Percentiles rank a stretch among this genome's conserved stretches.
Conservation (phyloP, 345 rosid species). For the Barbarea vulgaris region DNA sequence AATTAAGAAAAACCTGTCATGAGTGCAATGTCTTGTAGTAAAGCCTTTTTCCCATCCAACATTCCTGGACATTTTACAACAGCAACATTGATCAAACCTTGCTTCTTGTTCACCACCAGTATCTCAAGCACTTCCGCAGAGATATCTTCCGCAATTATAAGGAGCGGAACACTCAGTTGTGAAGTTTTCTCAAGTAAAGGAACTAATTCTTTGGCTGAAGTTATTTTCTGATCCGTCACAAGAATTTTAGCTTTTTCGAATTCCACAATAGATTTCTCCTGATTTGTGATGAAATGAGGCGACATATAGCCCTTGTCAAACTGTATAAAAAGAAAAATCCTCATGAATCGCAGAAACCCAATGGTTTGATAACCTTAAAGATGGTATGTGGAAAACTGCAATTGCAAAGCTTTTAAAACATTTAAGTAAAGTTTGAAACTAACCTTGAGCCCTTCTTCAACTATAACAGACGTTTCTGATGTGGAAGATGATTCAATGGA, state of each 20-base stretch:
- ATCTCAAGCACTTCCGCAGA: conserved; percentile 68
- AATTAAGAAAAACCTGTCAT: conserved; percentile 59
- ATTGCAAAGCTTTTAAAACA: conserved; percentile 1
- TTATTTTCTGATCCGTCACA: conserved; percentile 76
- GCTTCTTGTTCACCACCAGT: conserved; percentile 69
- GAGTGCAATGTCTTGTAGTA: conserved; percentile 88
- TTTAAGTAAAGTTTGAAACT: neutral
- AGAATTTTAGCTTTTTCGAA: conserved; percentile 79
- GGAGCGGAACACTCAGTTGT: conserved; percentile 77
- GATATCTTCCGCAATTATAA: conserved; percentile 80
- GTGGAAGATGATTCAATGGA: conserved; percentile 76
- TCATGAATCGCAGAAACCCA: neutral
- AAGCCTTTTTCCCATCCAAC: conserved; percentile 74
- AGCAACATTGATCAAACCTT: conserved; percentile 78
- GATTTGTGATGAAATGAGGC: conserved; percentile 81
- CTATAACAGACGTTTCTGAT: conserved; percentile 62
- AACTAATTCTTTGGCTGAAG: conserved; percentile 64
- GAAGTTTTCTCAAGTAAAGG: conserved; percentile 76
- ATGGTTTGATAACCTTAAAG: conserved; percentile 6
- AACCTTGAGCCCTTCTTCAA: conserved; percentile 95
- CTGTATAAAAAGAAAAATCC: conserved; percentile 45
- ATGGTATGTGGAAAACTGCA: neutral
- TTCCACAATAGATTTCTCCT: conserved; percentile 69
- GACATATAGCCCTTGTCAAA: conserved; percentile 87
- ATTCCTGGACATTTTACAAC: conserved; percentile 83